Conservation (phyloP, 192 early-diverging fungal genomes). For the Jimgerdemannia flammicorona region DNA sequence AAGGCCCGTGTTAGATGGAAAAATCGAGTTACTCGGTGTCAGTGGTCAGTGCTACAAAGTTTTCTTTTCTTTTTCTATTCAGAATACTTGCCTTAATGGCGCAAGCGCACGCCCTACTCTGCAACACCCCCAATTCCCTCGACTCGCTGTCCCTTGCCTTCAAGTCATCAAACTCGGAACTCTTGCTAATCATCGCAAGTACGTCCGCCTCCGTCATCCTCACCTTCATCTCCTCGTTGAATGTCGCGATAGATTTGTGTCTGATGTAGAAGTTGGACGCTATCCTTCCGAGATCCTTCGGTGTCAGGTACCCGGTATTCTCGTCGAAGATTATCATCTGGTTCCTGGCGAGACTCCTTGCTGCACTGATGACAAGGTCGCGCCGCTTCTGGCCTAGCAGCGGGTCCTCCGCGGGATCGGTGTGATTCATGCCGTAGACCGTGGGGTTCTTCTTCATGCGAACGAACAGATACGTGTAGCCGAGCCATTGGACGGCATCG, state of each 20-base stretch:
- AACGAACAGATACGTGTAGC: slow-evolving; percentile 95
- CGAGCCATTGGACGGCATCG: slow-evolving; percentile 95
- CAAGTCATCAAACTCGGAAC: slow-evolving; percentile 94
- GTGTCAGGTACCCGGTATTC: slow-evolving; percentile 74
- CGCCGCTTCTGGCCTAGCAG: slow-evolving; percentile 72
- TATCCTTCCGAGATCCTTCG: slow-evolving; percentile 92
- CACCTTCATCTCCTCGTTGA: slow-evolving; percentile 82
- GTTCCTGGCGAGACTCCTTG: slow-evolving; percentile 66
- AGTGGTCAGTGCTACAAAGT: neutral
- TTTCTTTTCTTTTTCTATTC: neutral
- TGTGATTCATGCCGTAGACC: slow-evolving; percentile 84
- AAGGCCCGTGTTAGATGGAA: neutral
- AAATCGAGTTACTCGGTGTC: neutral
- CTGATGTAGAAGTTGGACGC: slow-evolving; percentile 92
- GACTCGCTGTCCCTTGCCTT: slow-evolving; percentile 88
- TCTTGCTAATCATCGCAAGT: slow-evolving; percentile 80
- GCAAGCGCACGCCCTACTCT: slow-evolving; percentile 75
- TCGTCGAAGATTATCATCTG: slow-evolving; percentile 95
- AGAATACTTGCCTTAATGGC: slow-evolving; percentile 68
- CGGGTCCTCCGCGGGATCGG: slow-evolving; percentile 76
- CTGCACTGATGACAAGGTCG: slow-evolving; percentile 78
- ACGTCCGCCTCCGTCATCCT: slow-evolving; percentile 94
- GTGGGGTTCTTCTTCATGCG: slow-evolving; percentile 96
- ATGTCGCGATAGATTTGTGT: slow-evolving; percentile 81
- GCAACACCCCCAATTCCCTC: slow-evolving; percentile 67